phyloP scores from a whole-genome alignment of 148 eudicot genomes.

The Rhododendron ferrugineum region DNA sequence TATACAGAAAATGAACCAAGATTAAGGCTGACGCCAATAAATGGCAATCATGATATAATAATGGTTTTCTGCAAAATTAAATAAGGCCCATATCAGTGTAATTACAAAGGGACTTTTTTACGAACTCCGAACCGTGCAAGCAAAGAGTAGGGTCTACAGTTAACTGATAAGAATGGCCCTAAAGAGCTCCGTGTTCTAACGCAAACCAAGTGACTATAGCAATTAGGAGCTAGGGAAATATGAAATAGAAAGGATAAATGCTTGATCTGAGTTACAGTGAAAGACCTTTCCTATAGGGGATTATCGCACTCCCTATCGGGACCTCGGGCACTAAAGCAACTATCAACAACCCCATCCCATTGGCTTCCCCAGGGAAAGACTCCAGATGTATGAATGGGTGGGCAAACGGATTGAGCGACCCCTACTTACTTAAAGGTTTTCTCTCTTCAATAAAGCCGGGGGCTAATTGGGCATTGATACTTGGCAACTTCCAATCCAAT shows the following conservation, averaged over 20 bases:
- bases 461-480: not conserved
- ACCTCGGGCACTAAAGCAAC: no score
- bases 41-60: not conserved
- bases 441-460: no score
- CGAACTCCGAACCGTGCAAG: not conserved
- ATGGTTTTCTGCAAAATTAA: not conserved
- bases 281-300: no score
- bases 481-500: not conserved
- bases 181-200: not conserved
- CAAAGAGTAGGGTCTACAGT: not conserved
- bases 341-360: no score
- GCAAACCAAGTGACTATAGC: not conserved
- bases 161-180: not conserved
- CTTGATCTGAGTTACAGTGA: no score
- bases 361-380: no score
- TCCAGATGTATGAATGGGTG: no score
- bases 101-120: not conserved
- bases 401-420: no score
- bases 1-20: not conserved
- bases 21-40: not conserved
- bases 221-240: not conserved
- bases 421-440: no score
- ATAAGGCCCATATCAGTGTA: not conserved
- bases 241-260: not conserved
- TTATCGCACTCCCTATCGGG: no score